Conservation (phyloP, 306 rosid genomes). For the Clitoria ternatea region DNA sequence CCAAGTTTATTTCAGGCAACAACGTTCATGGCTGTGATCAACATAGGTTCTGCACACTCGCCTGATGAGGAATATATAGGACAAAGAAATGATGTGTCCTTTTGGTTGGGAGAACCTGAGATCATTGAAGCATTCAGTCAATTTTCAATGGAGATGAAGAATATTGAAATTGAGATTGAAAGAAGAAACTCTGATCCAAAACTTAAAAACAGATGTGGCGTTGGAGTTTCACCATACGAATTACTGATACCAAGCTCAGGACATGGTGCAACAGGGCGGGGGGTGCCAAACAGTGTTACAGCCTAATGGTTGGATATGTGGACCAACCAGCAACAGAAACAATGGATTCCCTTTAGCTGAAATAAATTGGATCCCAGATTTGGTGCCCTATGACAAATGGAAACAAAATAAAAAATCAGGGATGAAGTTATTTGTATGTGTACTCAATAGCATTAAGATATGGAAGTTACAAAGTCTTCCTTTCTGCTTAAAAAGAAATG, state of each 20-base stretch:
- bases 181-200: constrained; percentile 32
- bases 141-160: constrained; percentile 40
- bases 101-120: constrained; percentile 38
- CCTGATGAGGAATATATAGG: constrained; percentile 47
- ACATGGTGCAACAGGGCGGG: constrained; percentile 37
- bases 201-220: constrained; percentile 35
- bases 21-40: constrained; percentile 35
- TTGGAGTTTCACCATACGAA: constrained; percentile 34
- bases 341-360: background rate
- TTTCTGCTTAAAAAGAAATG: background rate
- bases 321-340: background rate
- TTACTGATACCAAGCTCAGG: constrained; percentile 42
- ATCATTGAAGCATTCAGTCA: constrained; percentile 31
- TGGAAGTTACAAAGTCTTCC: background rate
- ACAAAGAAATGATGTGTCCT: constrained; percentile 17
- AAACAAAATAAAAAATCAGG: background rate
- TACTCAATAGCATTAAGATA: background rate
- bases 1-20: constrained; percentile 43
- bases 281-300: constrained; percentile 46
- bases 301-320: background rate
- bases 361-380: background rate
- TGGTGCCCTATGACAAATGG: background rate
- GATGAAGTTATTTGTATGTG: constrained; percentile 3
- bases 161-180: constrained; percentile 34
- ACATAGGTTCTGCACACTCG: constrained; percentile 41